Conservation (phyloP, 805 yeast species). For the Geotrichum ghanense region DNA sequence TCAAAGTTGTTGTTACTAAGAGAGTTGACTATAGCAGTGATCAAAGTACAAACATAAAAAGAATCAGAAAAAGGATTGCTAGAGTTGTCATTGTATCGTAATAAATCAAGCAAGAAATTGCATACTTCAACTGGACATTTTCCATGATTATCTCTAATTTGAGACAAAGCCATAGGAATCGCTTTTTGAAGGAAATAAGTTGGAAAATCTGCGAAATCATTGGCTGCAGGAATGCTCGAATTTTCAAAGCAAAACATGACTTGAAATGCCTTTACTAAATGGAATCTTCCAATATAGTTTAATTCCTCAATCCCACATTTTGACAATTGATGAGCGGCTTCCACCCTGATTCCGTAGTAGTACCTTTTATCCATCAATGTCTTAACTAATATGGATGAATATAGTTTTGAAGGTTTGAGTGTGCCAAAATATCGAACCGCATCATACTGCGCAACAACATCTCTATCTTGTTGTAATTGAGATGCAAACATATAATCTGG, state of each 20-base stretch:
- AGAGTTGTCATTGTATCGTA: conserved; percentile 78
- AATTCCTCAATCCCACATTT: conserved; percentile 49
- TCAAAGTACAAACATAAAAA: conserved; percentile 47
- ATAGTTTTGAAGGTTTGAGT: conserved; percentile 46
- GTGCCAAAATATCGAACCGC: conserved; percentile 65
- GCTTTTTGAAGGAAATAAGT: conserved; percentile 59
- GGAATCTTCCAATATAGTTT: conserved; percentile 61
- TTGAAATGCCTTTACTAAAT: conserved; percentile 59
- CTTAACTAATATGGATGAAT: conserved; percentile 66
- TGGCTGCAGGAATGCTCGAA: conserved; percentile 60
- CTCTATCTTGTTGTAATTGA: conserved; percentile 88
- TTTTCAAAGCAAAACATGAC: conserved; percentile 60
- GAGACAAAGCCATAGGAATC: conserved; percentile 51
- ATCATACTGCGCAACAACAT: conserved; percentile 89
- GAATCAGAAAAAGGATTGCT: conserved; percentile 68
- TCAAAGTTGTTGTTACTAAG: conserved; percentile 13
- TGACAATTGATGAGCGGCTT: conserved; percentile 75
- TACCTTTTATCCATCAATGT: conserved; percentile 78
- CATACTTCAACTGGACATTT: conserved; percentile 49
- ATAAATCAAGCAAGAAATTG: conserved; percentile 52
- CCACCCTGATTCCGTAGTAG: conserved; percentile 78
- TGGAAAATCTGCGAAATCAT: conserved; percentile 66
- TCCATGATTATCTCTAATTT: conserved; percentile 51
- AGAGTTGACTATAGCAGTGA: conserved; percentile 40
- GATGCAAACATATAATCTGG: conserved; percentile 94